Conservation (phyloP, 768 basidiomycete species). For the Cystoderma amianthinum region DNA sequence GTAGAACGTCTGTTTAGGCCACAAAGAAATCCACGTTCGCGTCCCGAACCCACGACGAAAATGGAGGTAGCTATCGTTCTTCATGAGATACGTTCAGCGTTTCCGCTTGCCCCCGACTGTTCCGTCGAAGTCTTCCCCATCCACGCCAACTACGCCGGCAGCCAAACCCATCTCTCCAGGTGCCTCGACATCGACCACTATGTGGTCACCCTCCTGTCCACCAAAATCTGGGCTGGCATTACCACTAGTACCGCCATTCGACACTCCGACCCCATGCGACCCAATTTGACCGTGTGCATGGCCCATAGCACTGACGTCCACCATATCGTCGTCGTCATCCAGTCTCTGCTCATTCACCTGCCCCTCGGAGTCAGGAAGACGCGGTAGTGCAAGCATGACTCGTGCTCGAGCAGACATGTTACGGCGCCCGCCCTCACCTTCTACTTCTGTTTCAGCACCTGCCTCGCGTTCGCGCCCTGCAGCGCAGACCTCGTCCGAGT, state of each 20-base stretch:
- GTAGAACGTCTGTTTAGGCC: too few relatives aligned
- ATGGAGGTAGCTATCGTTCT: too few relatives aligned
- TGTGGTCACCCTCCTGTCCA: conserved; percentile 5
- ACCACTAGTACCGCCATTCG: conserved; percentile 1
- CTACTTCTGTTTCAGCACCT: neutral
- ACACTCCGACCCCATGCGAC: neutral
- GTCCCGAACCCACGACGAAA: too few relatives aligned
- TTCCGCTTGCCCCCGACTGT: conserved; percentile 29
- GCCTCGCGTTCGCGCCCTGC: neutral
- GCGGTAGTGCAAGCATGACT: neutral
- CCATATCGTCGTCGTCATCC: neutral
- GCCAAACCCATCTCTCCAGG: neutral
- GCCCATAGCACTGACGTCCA: neutral
- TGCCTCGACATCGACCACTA: conserved; percentile 6
- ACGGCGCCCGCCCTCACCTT: neutral
- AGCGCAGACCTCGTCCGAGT: too few relatives aligned
- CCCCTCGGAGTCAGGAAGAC: neutral
- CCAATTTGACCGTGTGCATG: neutral
- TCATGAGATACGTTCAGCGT: too few relatives aligned
- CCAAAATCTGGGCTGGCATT: conserved; percentile 4
- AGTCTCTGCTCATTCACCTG: neutral
- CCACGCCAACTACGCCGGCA: neutral
- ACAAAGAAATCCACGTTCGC: too few relatives aligned
- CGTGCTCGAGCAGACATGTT: neutral
- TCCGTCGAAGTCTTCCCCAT: conserved; percentile 17